Conservation (phyloP, 805 yeast species). For the Lipomyces orientalis region DNA sequence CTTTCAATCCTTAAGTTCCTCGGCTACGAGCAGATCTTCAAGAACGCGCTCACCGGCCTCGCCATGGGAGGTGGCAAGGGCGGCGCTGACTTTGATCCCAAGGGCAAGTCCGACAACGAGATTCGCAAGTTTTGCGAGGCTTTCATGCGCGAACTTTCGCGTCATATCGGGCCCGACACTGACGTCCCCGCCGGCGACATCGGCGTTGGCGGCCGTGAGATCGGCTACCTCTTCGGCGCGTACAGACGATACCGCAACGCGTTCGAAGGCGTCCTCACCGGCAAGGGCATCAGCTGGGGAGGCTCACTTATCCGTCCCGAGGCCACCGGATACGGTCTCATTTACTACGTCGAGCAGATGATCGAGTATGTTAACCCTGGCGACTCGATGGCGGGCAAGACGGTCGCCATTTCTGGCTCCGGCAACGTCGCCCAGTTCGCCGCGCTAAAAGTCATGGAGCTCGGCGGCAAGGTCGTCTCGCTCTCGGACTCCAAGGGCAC, state of each 20-base stretch:
- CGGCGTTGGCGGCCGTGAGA: constrained; percentile 96
- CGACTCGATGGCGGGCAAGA: constrained; percentile 75
- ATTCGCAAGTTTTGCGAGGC: constrained; percentile 96
- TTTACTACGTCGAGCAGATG: constrained; percentile 97
- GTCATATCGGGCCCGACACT: constrained; percentile 96
- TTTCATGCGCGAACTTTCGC: constrained; percentile 92
- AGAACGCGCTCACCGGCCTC: constrained; percentile 96
- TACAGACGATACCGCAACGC: constrained; percentile 88
- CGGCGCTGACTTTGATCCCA: constrained; percentile 97
- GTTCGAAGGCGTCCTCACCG: constrained; percentile 97
- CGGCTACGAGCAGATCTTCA: constrained; percentile 98
- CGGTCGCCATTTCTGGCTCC: constrained; percentile 95
- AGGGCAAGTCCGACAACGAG: constrained; percentile 90
- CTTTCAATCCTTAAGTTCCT: constrained; percentile 92
- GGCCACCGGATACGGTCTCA: constrained; percentile 98
- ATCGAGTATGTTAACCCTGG: constrained; percentile 90
- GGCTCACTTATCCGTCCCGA: constrained; percentile 99
- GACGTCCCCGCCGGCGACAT: constrained; percentile 99
- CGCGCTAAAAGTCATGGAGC: constrained; percentile 94
- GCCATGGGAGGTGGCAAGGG: constrained; percentile 99
- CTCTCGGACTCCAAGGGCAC: constrained; percentile 95
- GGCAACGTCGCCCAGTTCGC: constrained; percentile 99
- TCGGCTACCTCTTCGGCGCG: constrained; percentile 95
- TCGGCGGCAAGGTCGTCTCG: constrained; percentile 94
- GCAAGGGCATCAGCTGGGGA: constrained; percentile 98